Evolutionary conservation across 1,139 yeast genomes (phyloP).

Genomic region (Yamadazyma triangularis): DNA sequence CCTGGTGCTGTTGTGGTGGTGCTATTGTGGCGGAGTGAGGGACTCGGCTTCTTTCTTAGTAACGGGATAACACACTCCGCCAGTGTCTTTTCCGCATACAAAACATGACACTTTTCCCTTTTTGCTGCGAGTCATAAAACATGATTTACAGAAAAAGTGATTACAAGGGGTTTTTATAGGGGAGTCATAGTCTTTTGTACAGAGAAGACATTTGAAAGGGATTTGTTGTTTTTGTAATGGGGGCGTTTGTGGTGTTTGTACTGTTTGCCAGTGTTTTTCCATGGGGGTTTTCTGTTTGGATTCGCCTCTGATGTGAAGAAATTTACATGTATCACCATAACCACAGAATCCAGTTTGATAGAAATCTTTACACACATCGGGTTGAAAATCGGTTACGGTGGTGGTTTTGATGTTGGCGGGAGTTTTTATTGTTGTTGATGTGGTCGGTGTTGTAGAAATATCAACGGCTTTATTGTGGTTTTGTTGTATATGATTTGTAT

Average conservation of each 20-base stretch:
- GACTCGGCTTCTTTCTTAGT: not conserved
- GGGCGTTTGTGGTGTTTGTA: constrained; percentile 6
- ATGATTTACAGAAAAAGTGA: constrained; percentile 63
- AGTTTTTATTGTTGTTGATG: constrained; percentile 1
- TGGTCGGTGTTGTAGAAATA: not conserved
- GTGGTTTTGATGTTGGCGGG: constrained; percentile 55
- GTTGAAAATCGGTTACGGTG: constrained; percentile 82
- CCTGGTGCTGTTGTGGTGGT: too few species aligned
- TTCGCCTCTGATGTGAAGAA: constrained; percentile 85
- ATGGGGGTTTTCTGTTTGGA: constrained; percentile 70
- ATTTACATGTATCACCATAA: constrained; percentile 97
- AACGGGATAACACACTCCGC: constrained; percentile 40
- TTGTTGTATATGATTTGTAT: too few species aligned
- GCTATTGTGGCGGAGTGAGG: too few species aligned
- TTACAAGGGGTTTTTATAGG: constrained; percentile 65
- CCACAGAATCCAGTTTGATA: constrained; percentile 94
- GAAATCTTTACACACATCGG: constrained; percentile 92
- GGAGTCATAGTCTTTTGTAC: constrained; percentile 49
- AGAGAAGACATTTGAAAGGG: constrained; percentile 64
- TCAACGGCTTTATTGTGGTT: not conserved
- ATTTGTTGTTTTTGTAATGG: constrained; percentile 17
- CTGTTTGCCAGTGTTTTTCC: constrained; percentile 68
- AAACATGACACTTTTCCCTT: constrained; percentile 43
- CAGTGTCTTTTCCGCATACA: constrained; percentile 55
- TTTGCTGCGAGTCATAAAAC: constrained; percentile 53